A percentile compares a stretch with the other conserved stretches of the same genome.
These are phyloP conservation scores for Talaromyces sp. DNA, from an alignment of 2,329 filamentous ascomycete species.

Conservation along the genomic window DNA sequence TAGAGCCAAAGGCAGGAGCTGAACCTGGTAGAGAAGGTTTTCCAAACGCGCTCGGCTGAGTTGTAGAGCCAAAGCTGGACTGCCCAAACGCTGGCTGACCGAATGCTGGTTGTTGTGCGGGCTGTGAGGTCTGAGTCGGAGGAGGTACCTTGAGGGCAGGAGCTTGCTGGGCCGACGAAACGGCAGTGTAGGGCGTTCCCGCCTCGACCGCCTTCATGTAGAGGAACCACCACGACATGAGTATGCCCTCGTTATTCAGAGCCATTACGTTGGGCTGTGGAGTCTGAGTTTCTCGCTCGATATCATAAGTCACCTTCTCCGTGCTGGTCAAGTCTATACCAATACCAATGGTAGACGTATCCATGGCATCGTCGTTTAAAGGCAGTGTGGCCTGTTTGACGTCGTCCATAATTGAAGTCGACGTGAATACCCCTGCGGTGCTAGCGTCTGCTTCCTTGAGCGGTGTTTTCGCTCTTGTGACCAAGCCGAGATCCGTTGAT, in stretches of 20 bases:
- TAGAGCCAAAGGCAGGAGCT: constrained; percentile 22
- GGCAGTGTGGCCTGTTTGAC: constrained; percentile 70
- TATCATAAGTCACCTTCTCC: constrained; percentile 55
- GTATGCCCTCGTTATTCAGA: constrained; percentile 80
- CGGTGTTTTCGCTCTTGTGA: constrained; percentile 67
- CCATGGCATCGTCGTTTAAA: constrained; percentile 58
- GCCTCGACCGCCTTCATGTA: constrained; percentile 80
- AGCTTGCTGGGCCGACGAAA: constrained; percentile 41
- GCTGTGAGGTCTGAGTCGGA: constrained; percentile 2
- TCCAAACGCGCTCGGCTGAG: constrained; percentile 7
- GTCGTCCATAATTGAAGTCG: constrained; percentile 67
- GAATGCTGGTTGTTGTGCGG: constrained; percentile 5
- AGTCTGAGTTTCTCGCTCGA: constrained; percentile 54
- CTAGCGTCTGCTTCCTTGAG: constrained; percentile 53
- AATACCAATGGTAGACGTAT: constrained; percentile 74
- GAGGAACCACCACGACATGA: constrained; percentile 85
- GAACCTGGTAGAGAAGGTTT: constrained; percentile 21
- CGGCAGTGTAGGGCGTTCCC: constrained; percentile 66
- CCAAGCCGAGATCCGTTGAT: constrained; percentile 69
- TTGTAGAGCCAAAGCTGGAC: constrained; percentile 17
- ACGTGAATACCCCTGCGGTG: constrained; percentile 65
- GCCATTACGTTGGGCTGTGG: constrained; percentile 80
- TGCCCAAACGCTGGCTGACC: constrained; percentile 25
- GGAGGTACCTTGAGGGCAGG: constrained; percentile 13
- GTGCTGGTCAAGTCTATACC: constrained; percentile 78